Evolutionary conservation across 164 flowering plant genomes (phyloP).

Genomic region (Liriodendron chinense): DNA sequence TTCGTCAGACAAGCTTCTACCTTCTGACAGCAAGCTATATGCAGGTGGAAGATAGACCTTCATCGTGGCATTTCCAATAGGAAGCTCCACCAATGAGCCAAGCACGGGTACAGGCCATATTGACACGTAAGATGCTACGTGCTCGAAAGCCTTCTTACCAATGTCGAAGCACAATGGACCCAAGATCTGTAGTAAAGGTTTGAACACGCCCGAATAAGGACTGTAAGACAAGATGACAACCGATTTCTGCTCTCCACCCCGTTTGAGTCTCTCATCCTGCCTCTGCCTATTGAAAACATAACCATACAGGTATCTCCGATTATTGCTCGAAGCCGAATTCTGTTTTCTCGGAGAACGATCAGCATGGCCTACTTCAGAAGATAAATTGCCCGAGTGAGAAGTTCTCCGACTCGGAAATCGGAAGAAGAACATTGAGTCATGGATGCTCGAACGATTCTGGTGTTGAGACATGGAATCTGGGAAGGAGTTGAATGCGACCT

Average conservation of each 20-base stretch:
- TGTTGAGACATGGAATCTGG: slow-evolving; percentile 96
- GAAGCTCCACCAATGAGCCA: slow-evolving; percentile 85
- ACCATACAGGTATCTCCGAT: slow-evolving; percentile 65
- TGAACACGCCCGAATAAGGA: slow-evolving; percentile 85
- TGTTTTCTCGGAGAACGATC: slow-evolving; percentile 15
- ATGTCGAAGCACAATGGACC: slow-evolving; percentile 94
- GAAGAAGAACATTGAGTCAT: slow-evolving; percentile 96
- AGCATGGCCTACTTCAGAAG: slow-evolving; percentile 28
- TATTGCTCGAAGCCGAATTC: not conserved
- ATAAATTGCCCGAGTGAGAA: slow-evolving; percentile 20
- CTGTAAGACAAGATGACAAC: slow-evolving; percentile 79
- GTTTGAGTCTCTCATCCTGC: slow-evolving; percentile 91
- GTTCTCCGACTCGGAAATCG: slow-evolving; percentile 50
- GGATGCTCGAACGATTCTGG: slow-evolving; percentile 88
- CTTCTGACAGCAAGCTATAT: slow-evolving; percentile 63
- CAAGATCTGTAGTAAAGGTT: slow-evolving; percentile 89
- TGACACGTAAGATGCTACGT: slow-evolving; percentile 79
- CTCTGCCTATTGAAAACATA: slow-evolving; percentile 97
- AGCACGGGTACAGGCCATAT: slow-evolving; percentile 79
- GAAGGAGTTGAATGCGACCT: slow-evolving; percentile 83
- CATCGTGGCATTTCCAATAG: slow-evolving; percentile 83
- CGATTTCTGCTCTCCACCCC: slow-evolving; percentile 98
- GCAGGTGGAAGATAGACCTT: slow-evolving; percentile 90
- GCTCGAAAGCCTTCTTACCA: slow-evolving; percentile 85
- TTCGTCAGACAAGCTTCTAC: slow-evolving; percentile 50